Evolutionary conservation across 202 grass and related monocot species (phyloP), one percentile per base, ranked within the genome.

Genomic region (Digitaria exilis): DNA sequence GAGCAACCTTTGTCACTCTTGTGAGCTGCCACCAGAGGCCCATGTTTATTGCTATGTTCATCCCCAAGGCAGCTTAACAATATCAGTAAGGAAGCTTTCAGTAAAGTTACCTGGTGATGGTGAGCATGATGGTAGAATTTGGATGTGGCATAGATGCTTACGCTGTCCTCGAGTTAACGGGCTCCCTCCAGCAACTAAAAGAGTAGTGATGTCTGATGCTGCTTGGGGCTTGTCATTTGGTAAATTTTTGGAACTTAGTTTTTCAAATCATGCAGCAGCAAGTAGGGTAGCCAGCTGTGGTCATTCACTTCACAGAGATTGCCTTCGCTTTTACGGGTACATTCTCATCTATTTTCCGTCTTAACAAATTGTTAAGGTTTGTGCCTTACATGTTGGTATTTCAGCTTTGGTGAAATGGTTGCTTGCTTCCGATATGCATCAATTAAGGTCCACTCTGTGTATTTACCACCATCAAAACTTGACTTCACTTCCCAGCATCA

Each of bases 181-280:
- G 35, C 80, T 99, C 26, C 96, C 96, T 71, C 93, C 96, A 82
- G 84, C 91, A 81, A 99, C 89, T 94, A 95, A 92, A 85, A 94
- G 93, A 90, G 59, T 99, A 71, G 93, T 99, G 80, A 99, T 99
- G 96, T 99, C 96, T 92, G 96, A 96, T 90, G 96, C 96, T 89
- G 96, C 96, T 30, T 99, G 96, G 96, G 92, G 96, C 37, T 88
- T 99, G 80, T 99, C 96, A 41, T 92, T 99, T 80, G 96, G 96
- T 83, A 99, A 99, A 90, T 99, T 99, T 94, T 87, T 99, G 84
- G 93, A 96, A 85, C 93, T 99, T 80, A 99, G 96, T 87, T 99
- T 99, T 83, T 99, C 96, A 82, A 99, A 99, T 81, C 93, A 99
- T 89, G 93, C 93, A 62, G 91, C 93, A 81, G 93, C 96, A 75